phyloP scores from a whole-genome alignment of 225 moss, liverwort and hornwort genomes.

The Sphagnum contortum region DNA sequence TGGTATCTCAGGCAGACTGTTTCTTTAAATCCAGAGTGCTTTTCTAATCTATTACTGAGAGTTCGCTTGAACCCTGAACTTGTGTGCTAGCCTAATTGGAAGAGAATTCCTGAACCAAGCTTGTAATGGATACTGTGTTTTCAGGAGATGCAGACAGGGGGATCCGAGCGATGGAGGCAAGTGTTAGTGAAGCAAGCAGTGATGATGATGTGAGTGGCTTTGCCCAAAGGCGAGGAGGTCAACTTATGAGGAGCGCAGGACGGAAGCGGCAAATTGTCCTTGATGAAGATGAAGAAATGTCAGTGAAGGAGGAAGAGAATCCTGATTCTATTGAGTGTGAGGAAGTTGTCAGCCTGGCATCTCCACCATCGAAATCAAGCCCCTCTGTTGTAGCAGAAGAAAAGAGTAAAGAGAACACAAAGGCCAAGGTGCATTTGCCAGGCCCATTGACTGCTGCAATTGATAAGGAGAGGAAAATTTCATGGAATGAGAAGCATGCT shows the following conservation, averaged over 20 bases:
- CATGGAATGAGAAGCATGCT: background rate
- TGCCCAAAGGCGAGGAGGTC: conserved; percentile 45
- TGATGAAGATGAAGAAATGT: conserved; percentile 43
- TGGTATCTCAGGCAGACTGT: conserved; percentile 5
- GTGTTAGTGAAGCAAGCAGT: conserved; percentile 48
- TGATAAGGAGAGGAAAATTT: conserved; percentile 19
- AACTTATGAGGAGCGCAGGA: conserved; percentile 32
- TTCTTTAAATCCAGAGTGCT: no score
- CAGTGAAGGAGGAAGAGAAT: conserved; percentile 28
- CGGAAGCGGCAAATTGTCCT: conserved; percentile 69
- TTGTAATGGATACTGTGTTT: background rate
- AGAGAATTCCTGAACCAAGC: no score
- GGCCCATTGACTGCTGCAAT: conserved; percentile 17
- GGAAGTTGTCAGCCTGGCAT: conserved; percentile 42
- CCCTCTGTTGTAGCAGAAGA: conserved; percentile 9
- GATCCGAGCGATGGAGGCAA: conserved; percentile 66
- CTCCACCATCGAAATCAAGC: conserved; percentile 44
- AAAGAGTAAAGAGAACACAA: conserved; percentile 4
- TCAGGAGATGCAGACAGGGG: conserved; percentile 90
- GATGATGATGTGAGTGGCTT: conserved; percentile 66
- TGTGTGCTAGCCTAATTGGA: no score
- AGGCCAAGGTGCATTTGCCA: conserved; percentile 2
- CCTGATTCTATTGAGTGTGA: conserved; percentile 7
- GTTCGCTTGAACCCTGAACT: no score
- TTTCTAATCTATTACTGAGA: no score